A percentile compares a stretch with the other conserved stretches of the same genome.
Conservation (phyloP, 2,329 filamentous ascomycete species). For the Trichoderma sp. region DNA sequence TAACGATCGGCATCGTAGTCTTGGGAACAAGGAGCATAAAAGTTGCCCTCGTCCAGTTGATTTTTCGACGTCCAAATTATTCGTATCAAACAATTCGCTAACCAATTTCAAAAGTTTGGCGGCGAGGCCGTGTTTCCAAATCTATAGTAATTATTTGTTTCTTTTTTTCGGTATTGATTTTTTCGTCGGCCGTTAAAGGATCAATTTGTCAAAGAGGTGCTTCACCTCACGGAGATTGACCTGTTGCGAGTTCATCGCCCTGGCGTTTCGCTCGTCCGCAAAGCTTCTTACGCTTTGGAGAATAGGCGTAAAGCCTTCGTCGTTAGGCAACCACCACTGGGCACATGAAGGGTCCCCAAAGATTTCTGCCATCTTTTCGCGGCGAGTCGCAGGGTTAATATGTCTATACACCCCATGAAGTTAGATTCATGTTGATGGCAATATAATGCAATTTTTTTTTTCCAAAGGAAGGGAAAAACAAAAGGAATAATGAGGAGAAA, state of each 20-base stretch:
- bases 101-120: background rate
- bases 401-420: slow-evolving; percentile 55
- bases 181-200: slow-evolving; percentile 24
- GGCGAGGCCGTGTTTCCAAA: background rate
- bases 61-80: background rate
- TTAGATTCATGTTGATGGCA: background rate
- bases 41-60: background rate
- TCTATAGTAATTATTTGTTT: background rate
- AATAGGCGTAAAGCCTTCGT: slow-evolving; percentile 70
- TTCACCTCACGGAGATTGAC: slow-evolving; percentile 73
- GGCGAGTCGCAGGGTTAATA: slow-evolving; percentile 72
- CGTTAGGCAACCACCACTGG: slow-evolving; percentile 86
- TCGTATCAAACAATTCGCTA: background rate
- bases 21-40: background rate
- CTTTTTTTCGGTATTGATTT: background rate
- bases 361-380: slow-evolving; percentile 69
- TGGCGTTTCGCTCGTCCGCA: slow-evolving; percentile 70
- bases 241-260: slow-evolving; percentile 52
- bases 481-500: background rate
- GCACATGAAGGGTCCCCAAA: slow-evolving; percentile 70
- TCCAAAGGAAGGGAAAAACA: background rate
- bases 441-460: background rate
- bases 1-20: background rate
- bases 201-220: slow-evolving; percentile 65
- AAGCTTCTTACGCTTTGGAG: slow-evolving; percentile 76